Conservation (phyloP, 148 eudicot species). For the Heliosperma pusillum region DNA sequence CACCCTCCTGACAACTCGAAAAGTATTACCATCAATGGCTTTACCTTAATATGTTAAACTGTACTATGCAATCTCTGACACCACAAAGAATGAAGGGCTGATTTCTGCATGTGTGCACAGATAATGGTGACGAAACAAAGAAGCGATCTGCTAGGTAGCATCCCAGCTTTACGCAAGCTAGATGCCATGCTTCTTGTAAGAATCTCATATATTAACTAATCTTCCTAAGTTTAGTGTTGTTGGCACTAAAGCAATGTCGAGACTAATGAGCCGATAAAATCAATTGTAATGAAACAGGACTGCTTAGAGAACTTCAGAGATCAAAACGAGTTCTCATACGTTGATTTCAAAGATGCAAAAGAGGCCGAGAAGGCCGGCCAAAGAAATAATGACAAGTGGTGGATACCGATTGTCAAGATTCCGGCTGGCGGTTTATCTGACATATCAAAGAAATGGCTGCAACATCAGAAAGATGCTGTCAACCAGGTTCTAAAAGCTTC, state of each 20-base stretch:
- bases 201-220: slow-evolving; percentile 5
- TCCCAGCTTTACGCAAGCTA: slow-evolving; percentile 79
- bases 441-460: slow-evolving; percentile 57
- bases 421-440: slow-evolving; percentile 67
- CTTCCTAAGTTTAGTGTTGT: not conserved
- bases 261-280: not conserved
- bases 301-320: slow-evolving; percentile 68
- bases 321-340: slow-evolving; percentile 62
- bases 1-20: too few relatives aligned
- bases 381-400: slow-evolving; percentile 66
- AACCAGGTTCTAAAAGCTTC: slow-evolving; percentile 89
- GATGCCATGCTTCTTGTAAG: slow-evolving; percentile 89
- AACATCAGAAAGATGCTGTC: slow-evolving; percentile 71
- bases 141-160: slow-evolving; percentile 62
- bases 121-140: slow-evolving; percentile 87
- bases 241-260: not conserved
- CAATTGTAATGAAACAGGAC: slow-evolving; percentile 39
- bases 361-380: slow-evolving; percentile 50
- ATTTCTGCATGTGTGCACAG: slow-evolving; percentile 31
- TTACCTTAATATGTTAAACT: not conserved
- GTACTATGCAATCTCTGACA: not conserved
- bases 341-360: slow-evolving; percentile 50
- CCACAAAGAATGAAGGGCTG: not conserved
- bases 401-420: slow-evolving; percentile 79
- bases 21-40: too few relatives aligned